Percentiles rank a stretch among this genome's conserved stretches.
These are phyloP conservation scores for Tolypocladium nubicola DNA, from an alignment of 2,329 filamentous ascomycete species.

Conservation along the genomic window DNA sequence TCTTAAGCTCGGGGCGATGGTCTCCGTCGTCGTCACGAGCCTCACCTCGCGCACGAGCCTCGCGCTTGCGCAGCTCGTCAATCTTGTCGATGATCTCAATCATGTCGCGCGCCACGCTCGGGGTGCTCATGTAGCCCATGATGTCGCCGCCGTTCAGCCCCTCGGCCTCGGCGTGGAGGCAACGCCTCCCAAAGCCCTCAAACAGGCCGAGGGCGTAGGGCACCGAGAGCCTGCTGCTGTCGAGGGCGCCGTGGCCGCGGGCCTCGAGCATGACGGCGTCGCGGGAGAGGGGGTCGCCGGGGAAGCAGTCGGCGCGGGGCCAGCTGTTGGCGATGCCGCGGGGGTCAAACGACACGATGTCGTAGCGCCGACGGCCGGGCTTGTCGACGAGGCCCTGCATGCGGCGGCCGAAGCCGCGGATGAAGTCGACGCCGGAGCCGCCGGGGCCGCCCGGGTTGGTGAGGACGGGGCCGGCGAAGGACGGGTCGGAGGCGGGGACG, in stretches of 20 bases:
- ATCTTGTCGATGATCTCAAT: slow-evolving; percentile 31
- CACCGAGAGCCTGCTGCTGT: slow-evolving; percentile 9
- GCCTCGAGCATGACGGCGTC: slow-evolving; percentile 17
- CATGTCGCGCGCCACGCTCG: slow-evolving; percentile 31
- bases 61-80: slow-evolving; percentile 18
- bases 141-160: slow-evolving; percentile 13
- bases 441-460: slow-evolving; percentile 35
- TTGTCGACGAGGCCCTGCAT: slow-evolving; percentile 18
- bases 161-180: slow-evolving; percentile 9
- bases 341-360: slow-evolving; percentile 33
- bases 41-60: slow-evolving; percentile 3
- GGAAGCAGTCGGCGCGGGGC: slow-evolving; percentile 28
- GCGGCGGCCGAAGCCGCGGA: slow-evolving; percentile 13
- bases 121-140: slow-evolving; percentile 22
- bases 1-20: slow-evolving; percentile 5
- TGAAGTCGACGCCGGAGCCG: slow-evolving; percentile 23
- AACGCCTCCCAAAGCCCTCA: slow-evolving; percentile 17
- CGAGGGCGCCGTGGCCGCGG: slow-evolving; percentile 18
- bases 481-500: slow-evolving; percentile 24
- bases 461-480: slow-evolving; percentile 31
- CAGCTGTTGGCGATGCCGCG: slow-evolving; percentile 27
- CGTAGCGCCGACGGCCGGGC: slow-evolving; percentile 22
- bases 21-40: neutral
- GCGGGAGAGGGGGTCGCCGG: slow-evolving; percentile 16
- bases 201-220: slow-evolving; percentile 15